phyloP scores from a whole-genome alignment of 441 rosid species.

The Sinapis alba region DNA sequence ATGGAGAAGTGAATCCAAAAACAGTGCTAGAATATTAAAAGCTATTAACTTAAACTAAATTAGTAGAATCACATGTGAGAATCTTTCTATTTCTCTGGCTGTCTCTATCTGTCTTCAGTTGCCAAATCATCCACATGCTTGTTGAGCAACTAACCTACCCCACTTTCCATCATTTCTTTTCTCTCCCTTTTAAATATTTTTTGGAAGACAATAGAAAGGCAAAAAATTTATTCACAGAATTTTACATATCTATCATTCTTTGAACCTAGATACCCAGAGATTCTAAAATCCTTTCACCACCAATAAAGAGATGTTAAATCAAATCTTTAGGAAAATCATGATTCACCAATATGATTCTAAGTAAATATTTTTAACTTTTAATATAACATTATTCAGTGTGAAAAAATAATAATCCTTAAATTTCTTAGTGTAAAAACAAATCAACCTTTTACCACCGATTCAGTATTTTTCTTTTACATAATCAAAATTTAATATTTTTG shows the following conservation, averaged over 20 bases:
- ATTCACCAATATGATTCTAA: not conserved
- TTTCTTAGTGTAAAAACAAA: not conserved
- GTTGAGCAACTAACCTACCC: conserved; percentile 42
- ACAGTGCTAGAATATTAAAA: conserved; percentile 9
- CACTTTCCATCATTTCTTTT: conserved; percentile 30
- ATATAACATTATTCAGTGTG: not conserved
- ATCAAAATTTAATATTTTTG: not conserved
- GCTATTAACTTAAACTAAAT: conserved; percentile 5
- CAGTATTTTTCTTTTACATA: too few species aligned
- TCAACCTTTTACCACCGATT: too few species aligned
- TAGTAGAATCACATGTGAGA: conserved; percentile 44
- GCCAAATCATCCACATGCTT: conserved; percentile 45
- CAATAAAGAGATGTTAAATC: conserved; percentile 24
- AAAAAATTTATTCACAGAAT: conserved; percentile 4
- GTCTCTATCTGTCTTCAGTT: conserved; percentile 17
- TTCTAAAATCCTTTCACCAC: conserved; percentile 1
- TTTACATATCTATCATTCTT: conserved; percentile 20
- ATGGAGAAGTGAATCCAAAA: not conserved
- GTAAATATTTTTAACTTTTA: not conserved
- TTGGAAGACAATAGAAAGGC: not conserved
- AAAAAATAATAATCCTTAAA: not conserved
- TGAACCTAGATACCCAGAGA: conserved; percentile 29
- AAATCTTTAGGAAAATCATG: not conserved
- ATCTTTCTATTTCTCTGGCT: conserved; percentile 17
- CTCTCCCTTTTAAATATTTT: conserved; percentile 22